A percentile compares a stretch with the other conserved stretches of the same genome.
Evolutionary conservation across 2,329 filamentous ascomycete genomes (phyloP).

Genomic region (Aureobasidium sp.): DNA sequence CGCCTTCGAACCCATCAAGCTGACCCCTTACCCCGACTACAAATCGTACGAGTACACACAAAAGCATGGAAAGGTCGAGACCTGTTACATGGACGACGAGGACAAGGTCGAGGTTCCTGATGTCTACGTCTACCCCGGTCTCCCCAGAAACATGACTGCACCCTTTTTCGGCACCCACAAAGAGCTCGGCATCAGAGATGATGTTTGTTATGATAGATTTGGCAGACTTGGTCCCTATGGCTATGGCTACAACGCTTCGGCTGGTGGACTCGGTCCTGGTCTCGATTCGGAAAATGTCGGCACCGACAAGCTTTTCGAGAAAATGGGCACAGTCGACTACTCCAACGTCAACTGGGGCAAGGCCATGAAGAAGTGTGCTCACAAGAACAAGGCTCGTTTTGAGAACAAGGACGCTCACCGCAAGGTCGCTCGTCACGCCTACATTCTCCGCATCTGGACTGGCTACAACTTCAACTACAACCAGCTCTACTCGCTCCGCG

Average conservation of each 20-base stretch:
- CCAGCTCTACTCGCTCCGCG: conserved; percentile 72
- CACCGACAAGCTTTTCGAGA: conserved; percentile 44
- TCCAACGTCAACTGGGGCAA: conserved; percentile 42
- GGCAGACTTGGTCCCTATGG: conserved; percentile 46
- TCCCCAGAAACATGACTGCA: conserved; percentile 43
- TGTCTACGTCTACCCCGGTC: conserved; percentile 56
- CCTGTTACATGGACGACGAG: conserved; percentile 58
- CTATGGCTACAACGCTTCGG: conserved; percentile 41
- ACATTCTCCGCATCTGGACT: conserved; percentile 79
- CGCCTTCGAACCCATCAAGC: conserved; percentile 33
- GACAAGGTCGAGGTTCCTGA: conserved; percentile 52
- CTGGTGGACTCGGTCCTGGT: conserved; percentile 44
- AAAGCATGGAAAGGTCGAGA: conserved; percentile 47
- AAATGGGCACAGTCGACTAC: conserved; percentile 43
- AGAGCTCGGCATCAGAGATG: conserved; percentile 40
- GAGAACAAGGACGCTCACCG: conserved; percentile 29
- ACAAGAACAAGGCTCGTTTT: conserved; percentile 45
- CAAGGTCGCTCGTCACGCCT: conserved; percentile 59
- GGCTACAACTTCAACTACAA: conserved; percentile 72
- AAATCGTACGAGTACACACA: conserved; percentile 38
- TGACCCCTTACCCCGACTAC: conserved; percentile 42
- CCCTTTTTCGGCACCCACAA: conserved; percentile 45
- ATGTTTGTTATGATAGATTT: conserved; percentile 46
- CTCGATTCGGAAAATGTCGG: conserved; percentile 39
- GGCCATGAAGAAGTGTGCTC: conserved; percentile 41